Percentiles rank a stretch among this genome's conserved stretches.
These are phyloP conservation scores for Umbelopsis sp. DNA, from an alignment of 371 early-diverging fungal species.

Conservation along the genomic window DNA sequence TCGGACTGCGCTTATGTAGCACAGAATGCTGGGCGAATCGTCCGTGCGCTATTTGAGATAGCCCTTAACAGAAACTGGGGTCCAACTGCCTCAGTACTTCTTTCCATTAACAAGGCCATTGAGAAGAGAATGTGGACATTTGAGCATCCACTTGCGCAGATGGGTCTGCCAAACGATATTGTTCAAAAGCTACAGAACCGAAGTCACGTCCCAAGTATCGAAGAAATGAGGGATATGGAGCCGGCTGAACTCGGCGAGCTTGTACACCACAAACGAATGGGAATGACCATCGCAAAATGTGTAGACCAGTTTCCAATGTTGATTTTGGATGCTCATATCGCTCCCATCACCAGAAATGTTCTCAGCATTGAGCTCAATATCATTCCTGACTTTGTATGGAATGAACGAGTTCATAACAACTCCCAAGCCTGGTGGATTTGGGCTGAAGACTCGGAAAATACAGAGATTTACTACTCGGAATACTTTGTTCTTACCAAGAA, in stretches of 20 bases:
- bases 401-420: constrained; percentile 84
- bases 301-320: constrained; percentile 88
- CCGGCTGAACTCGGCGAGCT: constrained; percentile 85
- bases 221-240: constrained; percentile 87
- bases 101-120: constrained; percentile 87
- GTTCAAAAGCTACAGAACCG: constrained; percentile 74
- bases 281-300: constrained; percentile 67
- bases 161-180: constrained; percentile 78
- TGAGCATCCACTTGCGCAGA: constrained; percentile 91
- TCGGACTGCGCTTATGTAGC: constrained; percentile 93
- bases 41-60: constrained; percentile 96
- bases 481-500: constrained; percentile 57
- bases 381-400: constrained; percentile 91
- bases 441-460: constrained; percentile 82
- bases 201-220: constrained; percentile 57
- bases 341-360: constrained; percentile 92
- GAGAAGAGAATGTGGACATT: constrained; percentile 95
- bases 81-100: constrained; percentile 77
- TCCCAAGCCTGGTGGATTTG: constrained; percentile 95
- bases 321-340: constrained; percentile 76
- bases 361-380: constrained; percentile 79
- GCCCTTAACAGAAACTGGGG: constrained; percentile 91
- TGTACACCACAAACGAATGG: constrained; percentile 83
- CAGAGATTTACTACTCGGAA: constrained; percentile 61
- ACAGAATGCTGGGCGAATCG: constrained; percentile 91